Evolutionary conservation across 2,329 filamentous ascomycete species (phyloP).

Genomic region (Diplocarpon rosae): DNA sequence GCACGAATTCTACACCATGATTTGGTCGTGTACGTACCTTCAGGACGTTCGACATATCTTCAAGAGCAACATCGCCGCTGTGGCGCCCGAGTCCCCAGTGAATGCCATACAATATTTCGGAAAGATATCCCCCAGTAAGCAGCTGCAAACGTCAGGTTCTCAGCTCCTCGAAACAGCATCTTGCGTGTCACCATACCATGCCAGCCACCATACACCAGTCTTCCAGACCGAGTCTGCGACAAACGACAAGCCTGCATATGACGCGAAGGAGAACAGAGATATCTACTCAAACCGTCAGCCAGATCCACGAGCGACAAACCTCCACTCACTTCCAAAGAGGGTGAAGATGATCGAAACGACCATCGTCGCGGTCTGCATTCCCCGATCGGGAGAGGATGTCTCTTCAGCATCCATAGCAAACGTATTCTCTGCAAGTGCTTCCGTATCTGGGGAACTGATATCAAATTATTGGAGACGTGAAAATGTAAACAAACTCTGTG

Average conservation of each 20-base stretch:
- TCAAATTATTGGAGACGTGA: no score
- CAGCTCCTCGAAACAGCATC: background rate
- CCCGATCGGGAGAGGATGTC: background rate
- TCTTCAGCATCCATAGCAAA: no score
- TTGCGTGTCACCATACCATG: conserved; percentile 1
- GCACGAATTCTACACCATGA: background rate
- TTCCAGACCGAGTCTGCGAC: conserved; percentile 7
- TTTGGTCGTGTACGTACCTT: conserved; percentile 6
- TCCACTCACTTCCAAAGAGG: conserved; percentile 7
- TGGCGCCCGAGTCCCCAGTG: conserved; percentile 12
- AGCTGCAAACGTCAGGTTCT: background rate
- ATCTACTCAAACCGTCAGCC: conserved; percentile 1
- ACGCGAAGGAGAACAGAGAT: conserved; percentile 7
- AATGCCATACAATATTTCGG: conserved; percentile 10
- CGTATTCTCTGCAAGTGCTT: no score
- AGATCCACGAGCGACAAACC: background rate
- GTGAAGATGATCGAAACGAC: conserved; percentile 7
- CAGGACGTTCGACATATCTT: conserved; percentile 4
- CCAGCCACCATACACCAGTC: conserved; percentile 10
- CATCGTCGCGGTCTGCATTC: background rate
- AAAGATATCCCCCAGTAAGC: conserved; percentile 10
- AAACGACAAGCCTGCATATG: conserved; percentile 6
- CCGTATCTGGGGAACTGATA: no score
- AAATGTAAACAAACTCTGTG: no score
- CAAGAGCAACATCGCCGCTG: background rate